Percentiles rank a stretch among this genome's conserved stretches.
phyloP scores from a whole-genome alignment of 495 filamentous ascomycete species.

The Chaetomidium leptoderma region DNA sequence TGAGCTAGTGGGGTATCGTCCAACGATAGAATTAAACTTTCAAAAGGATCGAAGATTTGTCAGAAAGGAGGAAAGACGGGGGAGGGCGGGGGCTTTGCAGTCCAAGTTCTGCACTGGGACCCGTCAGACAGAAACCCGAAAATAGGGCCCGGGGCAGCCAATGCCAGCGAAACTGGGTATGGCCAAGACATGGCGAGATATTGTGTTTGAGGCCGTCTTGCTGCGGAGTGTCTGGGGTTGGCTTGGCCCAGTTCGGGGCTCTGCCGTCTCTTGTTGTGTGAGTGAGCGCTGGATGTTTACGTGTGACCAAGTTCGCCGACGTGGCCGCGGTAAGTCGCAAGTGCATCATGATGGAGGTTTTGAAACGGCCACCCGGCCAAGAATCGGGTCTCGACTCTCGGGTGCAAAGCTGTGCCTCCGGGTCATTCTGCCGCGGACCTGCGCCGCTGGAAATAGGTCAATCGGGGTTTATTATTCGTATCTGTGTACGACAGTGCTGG shows the following conservation, averaged over 20 bases:
- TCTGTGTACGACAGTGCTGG: neutral
- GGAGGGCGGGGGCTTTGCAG: neutral
- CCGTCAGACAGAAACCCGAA: neutral
- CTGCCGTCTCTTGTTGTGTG: neutral
- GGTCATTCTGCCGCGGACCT: neutral
- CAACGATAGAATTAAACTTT: neutral
- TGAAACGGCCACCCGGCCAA: slow-evolving; percentile 10
- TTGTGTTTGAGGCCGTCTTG: slow-evolving; percentile 11
- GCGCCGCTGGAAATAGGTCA: slow-evolving; percentile 2
- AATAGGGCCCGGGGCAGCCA: neutral
- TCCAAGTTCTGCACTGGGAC: neutral
- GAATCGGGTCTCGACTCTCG: neutral
- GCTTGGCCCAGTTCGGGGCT: neutral
- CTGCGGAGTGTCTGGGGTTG: slow-evolving; percentile 3
- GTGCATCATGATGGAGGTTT: neutral
- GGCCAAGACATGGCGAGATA: slow-evolving; percentile 7
- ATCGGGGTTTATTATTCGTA: no score
- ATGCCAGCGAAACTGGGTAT: neutral
- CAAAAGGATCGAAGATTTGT: neutral
- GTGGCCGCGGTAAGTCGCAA: neutral
- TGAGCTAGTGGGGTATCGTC: no score
- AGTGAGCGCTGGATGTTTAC: neutral
- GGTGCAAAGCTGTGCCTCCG: neutral
- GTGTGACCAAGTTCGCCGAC: neutral
- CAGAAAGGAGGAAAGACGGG: neutral